These are phyloP conservation scores for Lasiodiplodia hormozganensis DNA, from an alignment of 2,329 filamentous ascomycete genomes.

Conservation along the genomic window DNA sequence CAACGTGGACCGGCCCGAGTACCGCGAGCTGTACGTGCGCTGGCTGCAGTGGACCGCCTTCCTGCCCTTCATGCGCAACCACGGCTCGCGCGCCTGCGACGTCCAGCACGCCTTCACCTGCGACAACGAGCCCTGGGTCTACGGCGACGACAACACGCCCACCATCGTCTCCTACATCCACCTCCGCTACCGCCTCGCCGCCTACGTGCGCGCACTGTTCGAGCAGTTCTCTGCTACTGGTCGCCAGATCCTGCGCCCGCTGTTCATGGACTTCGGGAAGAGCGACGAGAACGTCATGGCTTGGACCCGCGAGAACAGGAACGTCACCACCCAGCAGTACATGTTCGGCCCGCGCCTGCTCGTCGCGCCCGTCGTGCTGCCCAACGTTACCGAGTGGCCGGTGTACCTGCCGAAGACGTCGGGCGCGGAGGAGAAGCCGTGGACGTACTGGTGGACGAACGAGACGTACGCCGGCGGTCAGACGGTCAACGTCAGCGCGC, in stretches of 20 bases:
- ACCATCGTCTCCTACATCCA: conserved; percentile 41
- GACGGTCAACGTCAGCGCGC: conserved; percentile 37
- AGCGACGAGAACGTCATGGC: conserved; percentile 38
- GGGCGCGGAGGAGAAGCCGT: conserved; percentile 36
- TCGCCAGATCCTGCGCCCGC: conserved; percentile 46
- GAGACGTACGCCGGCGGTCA: conserved; percentile 48
- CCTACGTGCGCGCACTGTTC: conserved; percentile 44
- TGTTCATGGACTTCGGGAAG: conserved; percentile 48
- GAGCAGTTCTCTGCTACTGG: conserved; percentile 42
- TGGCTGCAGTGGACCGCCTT: conserved; percentile 44
- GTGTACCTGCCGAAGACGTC: conserved; percentile 45
- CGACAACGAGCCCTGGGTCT: conserved; percentile 44
- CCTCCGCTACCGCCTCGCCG: conserved; percentile 37
- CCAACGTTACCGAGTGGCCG: conserved; percentile 46
- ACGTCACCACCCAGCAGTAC: conserved; percentile 48
- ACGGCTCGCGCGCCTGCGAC: conserved; percentile 39
- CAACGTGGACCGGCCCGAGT: conserved; percentile 40
- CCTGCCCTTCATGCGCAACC: conserved; percentile 42
- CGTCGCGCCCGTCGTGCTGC: conserved; percentile 45
- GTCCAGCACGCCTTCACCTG: conserved; percentile 45
- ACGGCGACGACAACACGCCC: conserved; percentile 38
- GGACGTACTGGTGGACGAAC: conserved; percentile 53
- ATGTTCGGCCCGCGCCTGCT: conserved; percentile 49
- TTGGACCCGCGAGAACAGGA: conserved; percentile 40
- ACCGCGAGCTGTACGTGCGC: conserved; percentile 41